Conservation (phyloP, 352 stramenopile genomes). For the Phytophthora meadii region DNA sequence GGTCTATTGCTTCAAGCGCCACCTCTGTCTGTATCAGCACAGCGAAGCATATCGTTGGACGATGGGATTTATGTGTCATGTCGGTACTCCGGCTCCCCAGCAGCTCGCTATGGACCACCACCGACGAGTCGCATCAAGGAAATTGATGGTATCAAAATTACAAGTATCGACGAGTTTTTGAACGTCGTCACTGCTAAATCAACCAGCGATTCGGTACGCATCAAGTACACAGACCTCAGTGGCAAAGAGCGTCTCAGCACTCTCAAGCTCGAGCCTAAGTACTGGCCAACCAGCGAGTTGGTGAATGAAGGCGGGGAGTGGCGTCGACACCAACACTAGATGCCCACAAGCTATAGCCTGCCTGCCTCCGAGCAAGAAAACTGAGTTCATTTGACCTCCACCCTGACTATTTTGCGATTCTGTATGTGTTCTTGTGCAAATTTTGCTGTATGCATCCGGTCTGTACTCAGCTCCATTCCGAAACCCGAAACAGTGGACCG, state of each 20-base stretch:
- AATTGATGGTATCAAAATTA: slow-evolving; percentile 89
- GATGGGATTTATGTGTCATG: slow-evolving; percentile 90
- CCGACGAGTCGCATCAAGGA: slow-evolving; percentile 92
- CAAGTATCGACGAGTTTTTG: slow-evolving; percentile 91
- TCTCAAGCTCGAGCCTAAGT: slow-evolving; percentile 90
- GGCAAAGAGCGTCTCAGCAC: slow-evolving; percentile 89
- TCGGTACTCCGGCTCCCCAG: slow-evolving; percentile 88
- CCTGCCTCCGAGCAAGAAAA: too few relatives aligned
- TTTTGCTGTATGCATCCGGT: too few relatives aligned
- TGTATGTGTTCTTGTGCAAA: too few relatives aligned
- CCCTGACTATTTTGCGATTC: too few relatives aligned
- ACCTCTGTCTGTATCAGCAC: slow-evolving; percentile 86
- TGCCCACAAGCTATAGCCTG: too few relatives aligned
- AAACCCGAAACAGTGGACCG: too few relatives aligned
- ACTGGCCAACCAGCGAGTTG: slow-evolving; percentile 91
- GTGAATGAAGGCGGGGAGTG: slow-evolving; percentile 81
- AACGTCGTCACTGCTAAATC: slow-evolving; percentile 63
- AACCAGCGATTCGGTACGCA: slow-evolving; percentile 80
- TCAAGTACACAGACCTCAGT: slow-evolving; percentile 91
- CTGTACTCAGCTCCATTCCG: too few relatives aligned
- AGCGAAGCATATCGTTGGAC: slow-evolving; percentile 82
- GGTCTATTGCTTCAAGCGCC: slow-evolving; percentile 90
- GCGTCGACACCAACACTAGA: slow-evolving; percentile 63
- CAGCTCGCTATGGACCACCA: slow-evolving; percentile 88
- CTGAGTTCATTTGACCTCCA: too few relatives aligned